These are phyloP conservation scores for Ascochyta pisi DNA, from an alignment of 2,329 filamentous ascomycete genomes.

Conservation along the genomic window DNA sequence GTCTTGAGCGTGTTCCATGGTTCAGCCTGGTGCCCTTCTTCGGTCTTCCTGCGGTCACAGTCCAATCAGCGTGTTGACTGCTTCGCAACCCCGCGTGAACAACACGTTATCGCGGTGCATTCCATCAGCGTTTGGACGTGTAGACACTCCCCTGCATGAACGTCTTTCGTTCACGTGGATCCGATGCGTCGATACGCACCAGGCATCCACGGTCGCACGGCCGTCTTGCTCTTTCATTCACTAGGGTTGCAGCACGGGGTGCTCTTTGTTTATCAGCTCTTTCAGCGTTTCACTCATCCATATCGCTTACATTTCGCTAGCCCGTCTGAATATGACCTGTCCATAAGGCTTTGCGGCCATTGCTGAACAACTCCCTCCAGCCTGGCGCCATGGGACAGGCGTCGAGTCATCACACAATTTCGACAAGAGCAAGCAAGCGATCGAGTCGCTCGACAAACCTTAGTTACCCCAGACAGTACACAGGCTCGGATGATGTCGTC, in stretches of 20 bases:
- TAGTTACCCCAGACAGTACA: neutral
- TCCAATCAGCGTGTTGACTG: conserved; percentile 7
- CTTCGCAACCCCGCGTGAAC: conserved; percentile 3
- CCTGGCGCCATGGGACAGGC: conserved; percentile 2
- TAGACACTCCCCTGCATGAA: neutral
- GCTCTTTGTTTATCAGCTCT: neutral
- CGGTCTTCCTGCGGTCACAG: conserved; percentile 1
- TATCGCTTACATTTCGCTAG: neutral
- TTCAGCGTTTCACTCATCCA: neutral
- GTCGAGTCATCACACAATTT: neutral
- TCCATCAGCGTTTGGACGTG: neutral
- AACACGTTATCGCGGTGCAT: neutral
- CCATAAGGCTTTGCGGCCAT: neutral
- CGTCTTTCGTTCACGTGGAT: neutral
- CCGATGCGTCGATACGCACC: neutral
- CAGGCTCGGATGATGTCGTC: neutral
- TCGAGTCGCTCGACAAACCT: neutral
- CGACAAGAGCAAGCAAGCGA: neutral
- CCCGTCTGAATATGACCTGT: neutral
- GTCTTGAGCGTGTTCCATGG: neutral
- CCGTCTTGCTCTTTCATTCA: neutral
- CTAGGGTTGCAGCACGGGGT: neutral
- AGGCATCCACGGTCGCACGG: conserved; percentile 1
- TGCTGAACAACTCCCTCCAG: neutral
- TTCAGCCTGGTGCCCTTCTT: conserved; percentile 4